Base-by-base conservation (phyloP, 208 protist species). In the Naegleria lovaniensis region DNA sequence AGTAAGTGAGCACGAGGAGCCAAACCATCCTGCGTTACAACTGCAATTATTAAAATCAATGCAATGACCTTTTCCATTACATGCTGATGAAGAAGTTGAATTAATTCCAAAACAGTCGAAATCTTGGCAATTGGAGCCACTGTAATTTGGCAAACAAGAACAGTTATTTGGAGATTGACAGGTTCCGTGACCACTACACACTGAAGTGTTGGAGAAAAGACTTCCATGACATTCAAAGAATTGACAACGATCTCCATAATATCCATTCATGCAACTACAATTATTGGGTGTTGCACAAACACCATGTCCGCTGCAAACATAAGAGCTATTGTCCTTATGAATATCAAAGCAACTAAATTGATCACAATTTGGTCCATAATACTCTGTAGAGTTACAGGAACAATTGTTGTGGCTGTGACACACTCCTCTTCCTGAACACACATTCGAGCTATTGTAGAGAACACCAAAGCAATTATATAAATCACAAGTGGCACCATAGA, bases 401-500 rank as follows among this genome's bases (percentile, higher is more conserved):
- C 76, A 84, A 84, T 33, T 84, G 36, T 84, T 40, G 2, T 22
- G 76, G 22, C 9, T 19, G 0, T 41, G 22, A 83, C 75, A 83
- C 25, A 83, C 29, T 52, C 83, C 83, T 22, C 48, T 51, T 16
- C 83, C 38, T 15, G 83, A 84, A 40, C 76, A 84, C 22, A 84
- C 76, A 19, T 41, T 33, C 0, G 19, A 19, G 19, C 2, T 0
- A 51, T 11, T 51, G 13, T 16, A 15, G 48, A n/a, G n/a, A n/a
- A 7, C 29, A 52, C 83, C 83, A 87, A 25, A 87, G 52, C 83
- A 87, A 87, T 87, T n/a, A 39, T 87, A 38, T n/a, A 84, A 87
- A 29, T 87, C 83, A 33, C 83, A 87, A 13, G 40, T 15, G 7
- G 22, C 0, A 33, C 83, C 83, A 52, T 38, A 11, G n/a, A n/a